Base-by-base conservation (phyloP, 2,329 filamentous ascomycete species). In the Aspergillus neoniger region DNA sequence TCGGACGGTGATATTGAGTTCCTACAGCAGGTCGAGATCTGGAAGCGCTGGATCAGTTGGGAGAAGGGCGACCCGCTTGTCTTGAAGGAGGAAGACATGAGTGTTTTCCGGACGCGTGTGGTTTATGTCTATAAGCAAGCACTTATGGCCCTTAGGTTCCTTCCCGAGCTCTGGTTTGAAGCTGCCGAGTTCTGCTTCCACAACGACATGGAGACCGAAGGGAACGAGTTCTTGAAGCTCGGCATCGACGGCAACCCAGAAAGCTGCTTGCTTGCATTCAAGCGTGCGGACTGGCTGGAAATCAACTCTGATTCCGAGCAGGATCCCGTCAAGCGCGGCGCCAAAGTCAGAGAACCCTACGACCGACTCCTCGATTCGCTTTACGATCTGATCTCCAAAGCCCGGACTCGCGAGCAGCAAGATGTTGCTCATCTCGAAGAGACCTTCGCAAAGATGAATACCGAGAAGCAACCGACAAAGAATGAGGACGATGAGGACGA, bases 121-220 rank as follows among this genome's bases (percentile, higher is more conserved):
- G 77, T 97, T 7, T 96, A 96, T 75, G 89, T 91, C 65, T 98
- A 96, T 81, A 95, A 92, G 74, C 94, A 97, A 74, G 92, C 94
- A 4, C 80, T 96, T 50, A 96, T 97, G 90, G 89, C 92, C 4
- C 80, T 99, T 58, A 88, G 93, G 54, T 99, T 98, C 77, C 95
- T 94, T 86, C 93, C 95, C 4, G 91, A 96, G 73, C 88, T 97
- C 68, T 99, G 95, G 95, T 93, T 92, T 53, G 92, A 97, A 62
- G 94, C 92, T 9, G 91, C 93, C 0, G 91, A 96, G 66, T 98
- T 94, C 86, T 96, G 91, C 75, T 92, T 92, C 70, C 85, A 89
- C 57, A 92, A 95, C 68, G 86, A 86, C 48, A 79, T 93, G 67
- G 83, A 86, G 39, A 79, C 86, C 48, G 88, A 92, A 61, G 92